A percentile compares a stretch with the other conserved stretches of the same genome.
These are phyloP conservation scores for Diaporthe caulivora DNA, from an alignment of 2,329 filamentous ascomycete genomes.

Conservation along the genomic window DNA sequence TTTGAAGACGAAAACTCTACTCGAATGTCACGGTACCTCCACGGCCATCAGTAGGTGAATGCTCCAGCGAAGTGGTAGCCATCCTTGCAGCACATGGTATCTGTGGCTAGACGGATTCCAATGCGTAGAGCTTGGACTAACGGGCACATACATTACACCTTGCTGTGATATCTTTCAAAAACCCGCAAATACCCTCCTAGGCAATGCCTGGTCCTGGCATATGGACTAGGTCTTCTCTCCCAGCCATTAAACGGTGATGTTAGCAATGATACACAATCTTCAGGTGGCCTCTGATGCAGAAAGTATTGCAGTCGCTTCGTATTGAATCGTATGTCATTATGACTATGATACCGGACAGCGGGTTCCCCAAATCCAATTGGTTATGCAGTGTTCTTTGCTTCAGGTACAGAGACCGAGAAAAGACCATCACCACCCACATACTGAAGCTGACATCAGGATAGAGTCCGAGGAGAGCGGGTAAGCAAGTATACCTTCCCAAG, in stretches of 20 bases:
- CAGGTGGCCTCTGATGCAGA: too few relatives aligned
- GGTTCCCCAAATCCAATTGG: too few relatives aligned
- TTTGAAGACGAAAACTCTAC: background rate
- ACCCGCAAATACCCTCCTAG: too few relatives aligned
- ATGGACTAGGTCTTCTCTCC: background rate
- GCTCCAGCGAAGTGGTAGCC: background rate
- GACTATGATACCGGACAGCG: background rate
- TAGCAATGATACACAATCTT: background rate
- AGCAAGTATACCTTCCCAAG: background rate
- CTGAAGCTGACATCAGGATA: too few relatives aligned
- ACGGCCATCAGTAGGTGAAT: background rate
- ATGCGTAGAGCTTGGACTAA: too few relatives aligned
- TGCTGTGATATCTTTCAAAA: too few relatives aligned
- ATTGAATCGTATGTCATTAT: background rate
- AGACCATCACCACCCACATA: too few relatives aligned
- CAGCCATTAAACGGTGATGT: background rate
- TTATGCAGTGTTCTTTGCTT: too few relatives aligned
- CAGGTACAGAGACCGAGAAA: too few relatives aligned
- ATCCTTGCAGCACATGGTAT: background rate
- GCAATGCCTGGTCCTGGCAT: background rate
- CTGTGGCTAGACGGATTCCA: background rate
- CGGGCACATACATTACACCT: background rate
- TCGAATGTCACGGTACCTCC: background rate
- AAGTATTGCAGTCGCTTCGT: too few relatives aligned
- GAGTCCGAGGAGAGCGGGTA: too few relatives aligned